Base-by-base conservation (phyloP, 257 asterid genomes). In the Parsonsia alboflavescens region DNA sequence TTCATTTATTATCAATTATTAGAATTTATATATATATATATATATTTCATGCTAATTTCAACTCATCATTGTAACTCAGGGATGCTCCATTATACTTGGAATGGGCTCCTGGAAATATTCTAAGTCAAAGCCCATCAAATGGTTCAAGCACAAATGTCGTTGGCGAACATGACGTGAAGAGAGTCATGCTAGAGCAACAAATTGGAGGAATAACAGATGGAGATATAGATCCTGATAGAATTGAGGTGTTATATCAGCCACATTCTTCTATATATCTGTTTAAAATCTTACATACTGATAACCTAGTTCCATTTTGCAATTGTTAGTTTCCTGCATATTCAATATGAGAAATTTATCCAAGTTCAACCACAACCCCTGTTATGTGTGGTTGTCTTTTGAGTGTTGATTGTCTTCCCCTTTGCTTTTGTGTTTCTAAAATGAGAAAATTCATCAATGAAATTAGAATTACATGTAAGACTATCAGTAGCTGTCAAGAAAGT, bases 1-100 rank as follows among this genome's bases (percentile, higher is more conserved):
- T 30, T 7, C 52, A 21, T 41, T 70, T 22, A 36, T 22, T 49
- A 19, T 19, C 26, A 45, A 5, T 6, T 44, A 8, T 67, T 1
- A 9, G 66, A 44, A 36, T n/a, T n/a, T 17, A 9, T 56, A 10
- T 19, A 52, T 65, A 5, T 45, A 69, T 42, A n/a, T n/a, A n/a
- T n/a, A n/a, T n/a, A n/a, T 57, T 6, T 46, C 11, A 68, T 10
- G 41, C 30, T 81, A 54, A 8, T 71, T 41, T 28, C 36, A 12
- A 50, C 33, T 36, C 71, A n/a, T 72, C 48, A 58, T 72, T 69
- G 11, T 41, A 30, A 78, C 46, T 11, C 80, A 94, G 99, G 89
- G 99, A 92, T 81, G 88, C 89, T 70, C 99, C 99, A 5, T 84
- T 94, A 69, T 94, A 94, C 85, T 80, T 94, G 88, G 99, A 94